A percentile compares a stretch with the other conserved stretches of the same genome.
These are phyloP conservation scores for Inosperma sp. DNA, from an alignment of 768 basidiomycete genomes.

Conservation along the genomic window DNA sequence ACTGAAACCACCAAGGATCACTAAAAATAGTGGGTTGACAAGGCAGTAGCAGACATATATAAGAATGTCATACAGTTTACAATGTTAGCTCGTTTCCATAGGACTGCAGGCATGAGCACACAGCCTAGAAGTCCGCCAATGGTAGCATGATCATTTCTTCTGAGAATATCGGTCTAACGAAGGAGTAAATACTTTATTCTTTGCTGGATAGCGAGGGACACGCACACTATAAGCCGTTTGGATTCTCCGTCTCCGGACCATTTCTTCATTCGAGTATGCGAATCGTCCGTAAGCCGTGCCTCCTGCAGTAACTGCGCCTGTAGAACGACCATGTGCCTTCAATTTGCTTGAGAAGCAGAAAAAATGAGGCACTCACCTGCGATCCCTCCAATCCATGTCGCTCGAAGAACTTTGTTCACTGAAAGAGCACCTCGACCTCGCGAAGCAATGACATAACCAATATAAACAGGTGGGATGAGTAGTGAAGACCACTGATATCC, in stretches of 20 bases:
- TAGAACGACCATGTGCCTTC: neutral
- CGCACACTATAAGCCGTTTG: slow-evolving; percentile 55
- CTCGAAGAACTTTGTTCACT: slow-evolving; percentile 59
- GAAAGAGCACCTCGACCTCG: slow-evolving; percentile 53
- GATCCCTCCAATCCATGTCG: slow-evolving; percentile 68
- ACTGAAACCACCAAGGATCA: slow-evolving; percentile 68
- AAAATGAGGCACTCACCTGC: slow-evolving; percentile 39
- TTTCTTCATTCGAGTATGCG: slow-evolving; percentile 46
- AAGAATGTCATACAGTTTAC: slow-evolving; percentile 46
- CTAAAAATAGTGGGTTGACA: slow-evolving; percentile 31
- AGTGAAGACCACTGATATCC: slow-evolving; percentile 68
- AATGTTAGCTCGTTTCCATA: slow-evolving; percentile 64
- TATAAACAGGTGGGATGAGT: slow-evolving; percentile 57
- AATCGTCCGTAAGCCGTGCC: slow-evolving; percentile 59
- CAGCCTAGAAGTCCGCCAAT: slow-evolving; percentile 65
- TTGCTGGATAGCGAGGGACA: neutral
- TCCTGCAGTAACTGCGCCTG: slow-evolving; percentile 51
- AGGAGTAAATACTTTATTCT: neutral
- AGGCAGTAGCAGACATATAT: neutral
- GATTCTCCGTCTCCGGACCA: slow-evolving; percentile 46
- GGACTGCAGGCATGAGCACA: slow-evolving; percentile 60
- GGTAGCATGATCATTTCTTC: slow-evolving; percentile 70
- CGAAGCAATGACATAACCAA: slow-evolving; percentile 46
- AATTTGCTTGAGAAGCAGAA: neutral
- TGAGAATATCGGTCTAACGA: slow-evolving; percentile 48